Evolutionary conservation across 306 rosid species (phyloP).

Genomic region (Rubus parviflorus): DNA sequence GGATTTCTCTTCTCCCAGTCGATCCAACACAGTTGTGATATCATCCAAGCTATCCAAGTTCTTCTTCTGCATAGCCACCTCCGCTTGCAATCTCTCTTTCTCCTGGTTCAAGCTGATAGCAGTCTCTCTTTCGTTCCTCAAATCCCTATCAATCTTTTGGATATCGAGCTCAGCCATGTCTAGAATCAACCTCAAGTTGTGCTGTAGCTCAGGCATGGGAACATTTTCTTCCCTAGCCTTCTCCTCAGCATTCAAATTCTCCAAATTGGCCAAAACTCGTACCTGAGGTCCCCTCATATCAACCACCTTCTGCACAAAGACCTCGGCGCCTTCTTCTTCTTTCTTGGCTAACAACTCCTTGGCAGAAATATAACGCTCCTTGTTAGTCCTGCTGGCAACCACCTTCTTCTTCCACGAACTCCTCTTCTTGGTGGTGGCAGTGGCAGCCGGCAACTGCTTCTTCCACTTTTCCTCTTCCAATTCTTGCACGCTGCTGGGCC

Average conservation of each 20-base stretch:
- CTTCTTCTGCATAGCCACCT: constrained; percentile 58
- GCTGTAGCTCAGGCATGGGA: constrained; percentile 64
- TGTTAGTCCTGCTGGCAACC: constrained; percentile 40
- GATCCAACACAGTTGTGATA: constrained; percentile 52
- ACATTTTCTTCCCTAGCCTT: constrained; percentile 39
- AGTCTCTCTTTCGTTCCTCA: constrained; percentile 68
- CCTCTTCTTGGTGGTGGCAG: constrained; percentile 49
- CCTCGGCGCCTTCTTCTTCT: constrained; percentile 64
- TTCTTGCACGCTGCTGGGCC: constrained; percentile 41
- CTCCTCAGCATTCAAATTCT: constrained; percentile 56
- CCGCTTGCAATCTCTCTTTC: constrained; percentile 62
- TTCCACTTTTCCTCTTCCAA: constrained; percentile 36
- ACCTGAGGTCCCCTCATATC: constrained; percentile 65
- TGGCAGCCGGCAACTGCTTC: constrained; percentile 18
- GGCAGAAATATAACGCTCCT: constrained; percentile 60
- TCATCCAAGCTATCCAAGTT: constrained; percentile 63
- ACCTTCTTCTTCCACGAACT: constrained; percentile 65
- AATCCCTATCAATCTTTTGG: constrained; percentile 52
- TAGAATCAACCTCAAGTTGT: constrained; percentile 47
- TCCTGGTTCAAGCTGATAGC: constrained; percentile 76
- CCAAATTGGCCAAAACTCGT: constrained; percentile 50
- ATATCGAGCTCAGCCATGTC: constrained; percentile 55
- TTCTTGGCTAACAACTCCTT: constrained; percentile 73
- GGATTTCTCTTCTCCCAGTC: constrained; percentile 54
- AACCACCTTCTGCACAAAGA: constrained; percentile 58